These are phyloP conservation scores for Fusarium circinatum DNA, from an alignment of 2,329 filamentous ascomycete species.

Conservation along the genomic window DNA sequence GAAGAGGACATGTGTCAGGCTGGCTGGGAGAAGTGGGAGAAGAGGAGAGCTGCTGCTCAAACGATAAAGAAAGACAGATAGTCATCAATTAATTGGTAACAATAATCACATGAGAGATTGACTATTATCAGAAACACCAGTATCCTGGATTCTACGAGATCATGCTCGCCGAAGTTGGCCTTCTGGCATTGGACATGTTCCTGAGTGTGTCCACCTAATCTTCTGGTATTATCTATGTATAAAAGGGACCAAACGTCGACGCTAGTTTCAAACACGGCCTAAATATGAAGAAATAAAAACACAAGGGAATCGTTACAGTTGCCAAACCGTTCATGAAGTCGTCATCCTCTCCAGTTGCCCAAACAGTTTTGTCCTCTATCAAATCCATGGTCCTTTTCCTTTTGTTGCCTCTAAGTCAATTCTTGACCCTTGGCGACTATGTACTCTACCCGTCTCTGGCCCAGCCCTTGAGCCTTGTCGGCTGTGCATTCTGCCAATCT, in stretches of 20 bases:
- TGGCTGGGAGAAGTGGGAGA: conserved; percentile 93
- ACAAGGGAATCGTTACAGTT: conserved; percentile 27
- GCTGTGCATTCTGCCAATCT: conserved; percentile 24
- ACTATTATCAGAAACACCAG: background rate
- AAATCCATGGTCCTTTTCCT: conserved; percentile 37
- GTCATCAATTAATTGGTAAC: background rate
- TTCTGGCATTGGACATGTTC: background rate
- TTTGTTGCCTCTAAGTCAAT: conserved; percentile 14
- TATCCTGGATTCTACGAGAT: background rate
- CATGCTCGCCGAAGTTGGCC: background rate
- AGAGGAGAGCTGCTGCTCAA: conserved; percentile 51
- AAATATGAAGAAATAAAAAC: conserved; percentile 9
- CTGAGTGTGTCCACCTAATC: background rate
- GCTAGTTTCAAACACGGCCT: conserved; percentile 14
- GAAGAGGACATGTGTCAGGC: conserved; percentile 90
- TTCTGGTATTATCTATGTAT: conserved; percentile 22
- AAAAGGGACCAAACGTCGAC: conserved; percentile 4
- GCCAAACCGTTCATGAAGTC: conserved; percentile 26
- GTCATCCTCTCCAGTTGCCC: conserved; percentile 6
- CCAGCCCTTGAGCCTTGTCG: conserved; percentile 21
- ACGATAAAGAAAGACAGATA: conserved; percentile 46
- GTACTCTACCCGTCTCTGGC: background rate
- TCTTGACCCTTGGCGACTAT: conserved; percentile 21
- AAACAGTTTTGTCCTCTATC: conserved; percentile 2
- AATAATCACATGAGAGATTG: background rate